A percentile compares a stretch with the other conserved stretches of the same genome.
Conservation (phyloP, 257 asterid genomes). For the Ballota nigra region DNA sequence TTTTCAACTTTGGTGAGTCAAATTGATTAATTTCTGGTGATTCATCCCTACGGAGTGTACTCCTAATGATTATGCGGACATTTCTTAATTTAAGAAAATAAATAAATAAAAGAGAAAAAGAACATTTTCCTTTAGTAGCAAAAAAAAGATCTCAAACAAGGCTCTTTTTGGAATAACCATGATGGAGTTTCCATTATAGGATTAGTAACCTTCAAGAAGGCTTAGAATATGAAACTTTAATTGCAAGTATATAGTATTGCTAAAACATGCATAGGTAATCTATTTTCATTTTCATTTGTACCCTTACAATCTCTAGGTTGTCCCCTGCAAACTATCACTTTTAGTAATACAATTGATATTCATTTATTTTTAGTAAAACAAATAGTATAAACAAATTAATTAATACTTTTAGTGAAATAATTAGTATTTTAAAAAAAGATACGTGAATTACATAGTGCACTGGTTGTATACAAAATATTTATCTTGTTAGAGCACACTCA, state of each 20-base stretch:
- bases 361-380: too few relatives aligned
- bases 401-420: too few relatives aligned
- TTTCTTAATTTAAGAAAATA: constrained; percentile 2
- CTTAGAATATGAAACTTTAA: not conserved
- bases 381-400: too few relatives aligned
- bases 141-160: not conserved
- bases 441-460: too few relatives aligned
- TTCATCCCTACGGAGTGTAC: not conserved
- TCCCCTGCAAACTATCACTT: not conserved
- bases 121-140: not conserved
- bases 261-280: not conserved
- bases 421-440: too few relatives aligned
- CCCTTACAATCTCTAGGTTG: not conserved
- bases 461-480: too few relatives aligned
- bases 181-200: not conserved
- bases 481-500: too few relatives aligned
- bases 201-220: constrained; percentile 22
- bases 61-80: constrained; percentile 18
- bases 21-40: constrained; percentile 33
- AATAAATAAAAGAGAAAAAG: not conserved
- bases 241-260: constrained; percentile 2
- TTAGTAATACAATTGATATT: not conserved
- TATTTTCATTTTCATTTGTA: not conserved
- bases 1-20: constrained; percentile 29
- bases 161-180: not conserved